Evolutionary conservation across 2,329 filamentous ascomycete genomes (phyloP), one percentile per base, ranked within the genome.

Genomic region (Aspergillus ochraceoroseus): DNA sequence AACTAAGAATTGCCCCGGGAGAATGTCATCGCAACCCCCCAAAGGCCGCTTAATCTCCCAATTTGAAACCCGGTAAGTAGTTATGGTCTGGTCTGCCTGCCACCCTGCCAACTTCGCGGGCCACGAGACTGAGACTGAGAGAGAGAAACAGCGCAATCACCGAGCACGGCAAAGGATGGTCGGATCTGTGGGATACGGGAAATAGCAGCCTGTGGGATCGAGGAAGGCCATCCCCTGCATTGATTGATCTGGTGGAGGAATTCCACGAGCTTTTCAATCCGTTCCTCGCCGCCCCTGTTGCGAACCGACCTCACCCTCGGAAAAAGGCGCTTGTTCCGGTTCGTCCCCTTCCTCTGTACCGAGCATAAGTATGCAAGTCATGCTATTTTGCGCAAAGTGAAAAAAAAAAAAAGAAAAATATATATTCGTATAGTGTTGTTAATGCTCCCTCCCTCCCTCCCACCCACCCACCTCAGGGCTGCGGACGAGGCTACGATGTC

Each of bases 401-500:
- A n/a, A n/a, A n/a, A n/a, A n/a, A n/a, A n/a, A n/a, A n/a, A n/a
- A n/a, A n/a, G n/a, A n/a, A n/a, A n/a, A n/a, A 6, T 13, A 4
- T 14, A 6, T 9, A n/a, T 30, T 15, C 27, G 9, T n/a, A n/a
- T 30, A 5, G 13, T 30, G 8, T 13, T 15, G 17, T 17, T 5
- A 13, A 19, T 30, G 13, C 9, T n/a, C 14, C 29, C 9, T n/a
- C 32, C 9, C 15, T 9, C 13, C 9, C 14, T 11, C 28, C 6
- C 5, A 14, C 7, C 26, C 7, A 12, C 31, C 13, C 15, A 23
- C 7, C 12, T 36, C 31, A 61, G 58, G 57, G 57, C n/a, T 62
- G 60, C 38, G 60, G 59, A n/a, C 44, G 48, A 20, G 60, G 60
- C 5, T 62, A 63, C 31, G 60, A 63, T 19, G 57, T 58, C 1